Evolutionary conservation across 306 rosid species (phyloP), one percentile per base, ranked within the genome.

Genomic region (Adenanthera pavonina): DNA sequence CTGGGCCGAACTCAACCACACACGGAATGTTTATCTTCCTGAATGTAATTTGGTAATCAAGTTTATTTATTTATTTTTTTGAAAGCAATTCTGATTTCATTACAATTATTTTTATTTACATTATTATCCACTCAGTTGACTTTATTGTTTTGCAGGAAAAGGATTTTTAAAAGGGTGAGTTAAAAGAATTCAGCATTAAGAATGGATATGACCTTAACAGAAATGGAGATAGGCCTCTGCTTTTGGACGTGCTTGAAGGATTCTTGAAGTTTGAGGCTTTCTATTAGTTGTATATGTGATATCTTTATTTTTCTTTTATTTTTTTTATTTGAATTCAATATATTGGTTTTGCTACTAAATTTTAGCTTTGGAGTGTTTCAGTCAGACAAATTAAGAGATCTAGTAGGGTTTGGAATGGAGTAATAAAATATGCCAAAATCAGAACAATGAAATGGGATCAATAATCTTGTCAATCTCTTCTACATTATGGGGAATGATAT

Each of bases 171-270:
- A 96, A 96, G 89, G 71, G 91, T 64, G 99, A 96, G 85, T 80
- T 96, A 83, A 94, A 94, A 84, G 98, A 96, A 73, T 96, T 94
- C 80, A 91, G 99, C 86, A 81, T 78, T 85, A 96, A 92, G 87
- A 96, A 96, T 78, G 99, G 98, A 69, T 94, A 94, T 65, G 99
- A 96, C 84, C 96, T 93, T 44, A 93, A 93, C 85, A 83, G 99
- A 84, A 96, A 94, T 46, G 96, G 91, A 78, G 99, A 96, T 70
- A 92, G 97, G 85, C 99, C 99, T 65, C 81, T 96, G 67, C 99
- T 96, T 52, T 85, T 96, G 95, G 97, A 96, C 19, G 99, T 96
- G 78, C 99, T 96, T 43, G 97, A 96, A 87, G 99, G 99, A 82
- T 96, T 96, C 87, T 90, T 96, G 88, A 96, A 94, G 82, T 94